Conservation (phyloP, 257 asterid species). For the Nicotiana noctiflora region DNA sequence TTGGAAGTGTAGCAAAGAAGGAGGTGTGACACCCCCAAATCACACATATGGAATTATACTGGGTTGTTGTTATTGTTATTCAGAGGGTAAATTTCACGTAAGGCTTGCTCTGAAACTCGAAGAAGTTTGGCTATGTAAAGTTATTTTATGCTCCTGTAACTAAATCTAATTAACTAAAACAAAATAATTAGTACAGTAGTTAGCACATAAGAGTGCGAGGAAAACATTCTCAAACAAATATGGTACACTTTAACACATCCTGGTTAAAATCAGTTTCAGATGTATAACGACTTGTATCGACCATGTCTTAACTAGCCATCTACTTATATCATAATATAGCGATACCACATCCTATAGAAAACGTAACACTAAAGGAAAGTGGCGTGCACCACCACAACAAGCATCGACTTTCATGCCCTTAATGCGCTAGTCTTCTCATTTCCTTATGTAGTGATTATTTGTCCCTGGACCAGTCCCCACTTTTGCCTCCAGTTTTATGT, state of each 20-base stretch:
- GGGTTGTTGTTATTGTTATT: too few relatives aligned
- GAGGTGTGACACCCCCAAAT: too few relatives aligned
- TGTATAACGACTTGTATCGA: not conserved
- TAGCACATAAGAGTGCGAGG: not conserved
- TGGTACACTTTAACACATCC: not conserved
- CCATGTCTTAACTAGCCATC: not conserved
- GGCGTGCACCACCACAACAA: not conserved
- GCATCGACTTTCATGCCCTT: not conserved
- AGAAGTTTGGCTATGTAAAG: not conserved
- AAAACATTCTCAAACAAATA: not conserved
- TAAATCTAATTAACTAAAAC: not conserved
- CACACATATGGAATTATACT: too few relatives aligned
- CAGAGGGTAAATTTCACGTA: too few relatives aligned
- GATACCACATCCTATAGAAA: not conserved
- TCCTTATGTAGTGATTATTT: constrained; percentile 4
- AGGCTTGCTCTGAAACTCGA: not conserved
- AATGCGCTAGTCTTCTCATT: not conserved
- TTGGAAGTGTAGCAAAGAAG: too few relatives aligned
- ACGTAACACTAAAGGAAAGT: not conserved
- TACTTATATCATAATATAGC: not conserved
- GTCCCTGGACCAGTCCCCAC: constrained; percentile 75
- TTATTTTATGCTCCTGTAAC: not conserved
- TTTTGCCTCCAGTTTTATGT: constrained; percentile 70
- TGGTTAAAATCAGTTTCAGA: not conserved
- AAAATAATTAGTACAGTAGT: not conserved